A percentile compares a stretch with the other conserved stretches of the same genome.
Evolutionary conservation across 2,329 filamentous ascomycete genomes (phyloP).

Genomic region (Monosporascus sp.): DNA sequence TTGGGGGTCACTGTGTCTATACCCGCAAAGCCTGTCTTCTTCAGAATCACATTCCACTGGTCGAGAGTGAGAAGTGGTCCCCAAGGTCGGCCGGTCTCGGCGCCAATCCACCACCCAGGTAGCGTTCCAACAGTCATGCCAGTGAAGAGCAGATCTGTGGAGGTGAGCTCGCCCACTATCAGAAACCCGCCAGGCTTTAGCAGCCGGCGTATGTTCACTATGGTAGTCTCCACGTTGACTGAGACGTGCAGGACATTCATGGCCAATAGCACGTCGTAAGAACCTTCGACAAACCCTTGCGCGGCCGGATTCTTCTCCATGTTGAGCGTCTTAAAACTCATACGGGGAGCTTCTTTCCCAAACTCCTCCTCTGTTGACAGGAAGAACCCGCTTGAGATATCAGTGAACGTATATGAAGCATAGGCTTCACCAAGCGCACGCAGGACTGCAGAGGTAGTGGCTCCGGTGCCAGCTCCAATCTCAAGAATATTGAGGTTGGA

Average conservation of each 20-base stretch:
- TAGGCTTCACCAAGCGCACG: conserved; percentile 21
- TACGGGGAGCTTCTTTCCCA: conserved; percentile 19
- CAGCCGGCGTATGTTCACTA: conserved; percentile 20
- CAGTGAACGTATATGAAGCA: conserved; percentile 38
- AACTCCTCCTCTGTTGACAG: conserved; percentile 25
- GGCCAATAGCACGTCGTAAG: conserved; percentile 26
- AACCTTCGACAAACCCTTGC: conserved; percentile 22
- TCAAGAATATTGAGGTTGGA: conserved; percentile 23
- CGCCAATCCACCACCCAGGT: conserved; percentile 7
- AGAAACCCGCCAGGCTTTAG: conserved; percentile 26
- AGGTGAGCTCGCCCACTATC: conserved; percentile 22
- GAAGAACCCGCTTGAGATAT: conserved; percentile 35
- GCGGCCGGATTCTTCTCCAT: conserved; percentile 17
- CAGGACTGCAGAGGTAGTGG: conserved; percentile 34
- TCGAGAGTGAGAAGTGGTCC: conserved; percentile 1
- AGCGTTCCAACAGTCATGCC: conserved; percentile 3
- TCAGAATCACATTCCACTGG: conserved; percentile 18
- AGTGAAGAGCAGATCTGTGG: background rate
- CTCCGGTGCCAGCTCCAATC: conserved; percentile 38
- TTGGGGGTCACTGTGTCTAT: conserved; percentile 12
- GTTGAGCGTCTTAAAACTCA: conserved; percentile 26
- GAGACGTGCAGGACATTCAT: conserved; percentile 27
- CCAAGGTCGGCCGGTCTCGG: background rate
- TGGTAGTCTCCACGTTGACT: conserved; percentile 18
- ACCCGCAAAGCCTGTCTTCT: conserved; percentile 21